Base-by-base conservation (phyloP, 192 early-diverging fungal species). In the Coemansia sp. region DNA sequence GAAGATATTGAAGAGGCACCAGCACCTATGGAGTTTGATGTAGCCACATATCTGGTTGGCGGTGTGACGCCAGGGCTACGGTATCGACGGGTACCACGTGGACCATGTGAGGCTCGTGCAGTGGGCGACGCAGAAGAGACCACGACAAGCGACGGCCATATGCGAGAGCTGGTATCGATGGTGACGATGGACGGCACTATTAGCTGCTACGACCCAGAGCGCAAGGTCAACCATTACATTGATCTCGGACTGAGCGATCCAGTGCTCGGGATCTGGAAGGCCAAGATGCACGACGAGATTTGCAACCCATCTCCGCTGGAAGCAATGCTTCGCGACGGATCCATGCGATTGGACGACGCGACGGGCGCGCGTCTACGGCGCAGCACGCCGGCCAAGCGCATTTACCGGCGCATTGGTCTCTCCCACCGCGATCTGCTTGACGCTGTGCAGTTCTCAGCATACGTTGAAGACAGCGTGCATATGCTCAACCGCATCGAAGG, bases 1-100 rank as follows among this genome's bases (percentile, higher is more conserved):
- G 79, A 81, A 43, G 79, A 81, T 66, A 75, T 81, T 10, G 79
- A 81, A 57, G 73, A 81, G 60, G 79, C 69, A 17, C 79, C 79
- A n/a, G 69, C 64, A 61, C 79, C 79, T 5, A 72, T 81, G 66
- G 73, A 75, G 35, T 56, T 75, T 25, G 79, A 75, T 23, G 79
- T 81, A 43, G 66, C 79, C 14, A 81, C 79, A 15, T 81, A 71
- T 43, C 54, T 81, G 73, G 70, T 81, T 11, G 79, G 79, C 25
- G 73, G 79, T 5, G 79, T 81, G 22, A 53, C 73, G 22, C 62
- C 69, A 10, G 79, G 79, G 10, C 68, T 62, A 67, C 66, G 79
- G 9, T 39, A 53, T 17, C 73, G 73, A 37, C 69, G 66, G 43
- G 62, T 74, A 7, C 50, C 62, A 17, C 45, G 38, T n/a, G 70